phyloP scores from a whole-genome alignment of 306 rosid genomes.

The Castanospermum australe region DNA sequence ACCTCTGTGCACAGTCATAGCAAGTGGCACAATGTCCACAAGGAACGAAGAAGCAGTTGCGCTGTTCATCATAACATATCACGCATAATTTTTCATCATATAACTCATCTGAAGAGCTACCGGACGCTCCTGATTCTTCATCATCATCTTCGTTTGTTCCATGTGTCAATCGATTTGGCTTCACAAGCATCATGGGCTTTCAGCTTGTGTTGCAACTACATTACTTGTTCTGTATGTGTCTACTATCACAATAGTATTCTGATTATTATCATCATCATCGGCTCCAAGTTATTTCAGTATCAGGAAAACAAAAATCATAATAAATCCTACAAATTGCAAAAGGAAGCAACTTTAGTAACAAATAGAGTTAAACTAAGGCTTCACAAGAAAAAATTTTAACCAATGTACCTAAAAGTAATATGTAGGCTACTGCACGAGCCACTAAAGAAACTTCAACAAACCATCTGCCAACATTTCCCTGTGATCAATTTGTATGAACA shows the following conservation, averaged over 20 bases:
- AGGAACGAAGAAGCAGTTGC: conserved; percentile 74
- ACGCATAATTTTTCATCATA: conserved; percentile 67
- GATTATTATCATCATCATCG: conserved; percentile 17
- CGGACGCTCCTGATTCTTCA: conserved; percentile 46
- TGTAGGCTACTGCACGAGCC: conserved; percentile 49
- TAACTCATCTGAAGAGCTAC: conserved; percentile 65
- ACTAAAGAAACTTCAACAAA: conserved; percentile 46
- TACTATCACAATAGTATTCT: not conserved
- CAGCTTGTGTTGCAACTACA: conserved; percentile 20
- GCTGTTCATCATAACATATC: conserved; percentile 70
- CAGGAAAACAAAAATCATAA: conserved; percentile 28
- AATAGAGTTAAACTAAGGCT: not conserved
- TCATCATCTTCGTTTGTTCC: conserved; percentile 57
- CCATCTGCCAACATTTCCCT: conserved; percentile 48
- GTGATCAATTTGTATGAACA: conserved; percentile 20
- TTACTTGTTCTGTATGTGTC: conserved; percentile 14
- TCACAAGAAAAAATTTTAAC: not conserved
- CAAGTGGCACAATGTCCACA: conserved; percentile 85
- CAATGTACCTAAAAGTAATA: conserved; percentile 56
- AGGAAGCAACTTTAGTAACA: not conserved
- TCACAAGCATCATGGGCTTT: conserved; percentile 53
- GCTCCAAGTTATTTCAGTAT: conserved; percentile 56
- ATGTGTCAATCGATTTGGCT: conserved; percentile 25
- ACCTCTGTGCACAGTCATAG: conserved; percentile 76
- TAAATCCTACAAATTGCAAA: conserved; percentile 43